Conservation (phyloP, 768 basidiomycete genomes). For the Mycena leptocephala region DNA sequence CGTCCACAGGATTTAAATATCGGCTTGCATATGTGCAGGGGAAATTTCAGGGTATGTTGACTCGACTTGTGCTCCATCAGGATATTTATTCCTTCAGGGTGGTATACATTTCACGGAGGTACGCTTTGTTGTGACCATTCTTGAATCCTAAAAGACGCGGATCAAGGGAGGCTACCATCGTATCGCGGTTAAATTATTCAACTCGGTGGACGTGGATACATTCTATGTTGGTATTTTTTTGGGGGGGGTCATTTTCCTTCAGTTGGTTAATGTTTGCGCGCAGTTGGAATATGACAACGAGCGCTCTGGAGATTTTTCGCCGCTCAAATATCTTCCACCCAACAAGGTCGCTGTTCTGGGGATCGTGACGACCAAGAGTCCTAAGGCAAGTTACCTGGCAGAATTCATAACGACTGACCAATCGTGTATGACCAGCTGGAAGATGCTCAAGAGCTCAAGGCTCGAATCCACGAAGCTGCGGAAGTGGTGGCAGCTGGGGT, state of each 20-base stretch:
- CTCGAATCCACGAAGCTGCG: slow-evolving; percentile 69
- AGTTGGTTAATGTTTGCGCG: slow-evolving; percentile 30
- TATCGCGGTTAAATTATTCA: slow-evolving; percentile 72
- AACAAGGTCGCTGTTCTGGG: slow-evolving; percentile 66
- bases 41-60: slow-evolving; percentile 65
- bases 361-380: slow-evolving; percentile 64
- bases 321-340: slow-evolving; percentile 68
- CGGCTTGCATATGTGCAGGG: slow-evolving; percentile 75
- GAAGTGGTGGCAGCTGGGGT: slow-evolving; percentile 62
- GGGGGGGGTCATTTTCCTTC: neutral
- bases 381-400: slow-evolving; percentile 51
- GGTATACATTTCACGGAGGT: slow-evolving; percentile 70
- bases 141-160: neutral
- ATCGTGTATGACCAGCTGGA: slow-evolving; percentile 60
- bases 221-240: slow-evolving; percentile 57
- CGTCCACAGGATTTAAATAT: slow-evolving; percentile 70
- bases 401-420: neutral
- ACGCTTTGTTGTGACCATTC: neutral
- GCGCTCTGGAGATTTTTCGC: slow-evolving; percentile 72
- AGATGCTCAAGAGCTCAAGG: slow-evolving; percentile 63
- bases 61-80: neutral
- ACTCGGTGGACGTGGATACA: slow-evolving; percentile 70
- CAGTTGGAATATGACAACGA: slow-evolving; percentile 79
- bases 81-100: slow-evolving; percentile 38
- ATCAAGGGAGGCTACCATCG: slow-evolving; percentile 67